These are phyloP conservation scores for Neospermospora avenae DNA, from an alignment of 2,329 filamentous ascomycete species.

Conservation along the genomic window DNA sequence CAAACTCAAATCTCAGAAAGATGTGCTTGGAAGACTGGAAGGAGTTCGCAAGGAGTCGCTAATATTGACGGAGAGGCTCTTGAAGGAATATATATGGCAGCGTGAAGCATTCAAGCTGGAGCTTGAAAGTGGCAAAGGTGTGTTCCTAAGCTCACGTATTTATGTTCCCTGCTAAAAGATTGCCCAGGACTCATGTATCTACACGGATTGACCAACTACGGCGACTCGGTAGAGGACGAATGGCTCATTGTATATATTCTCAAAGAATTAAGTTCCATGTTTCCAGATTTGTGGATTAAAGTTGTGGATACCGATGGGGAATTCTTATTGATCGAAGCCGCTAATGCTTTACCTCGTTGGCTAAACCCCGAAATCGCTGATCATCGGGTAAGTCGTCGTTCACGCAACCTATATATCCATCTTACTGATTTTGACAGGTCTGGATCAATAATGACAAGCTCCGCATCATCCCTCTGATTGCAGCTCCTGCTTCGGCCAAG, in stretches of 20 bases:
- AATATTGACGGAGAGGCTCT: slow-evolving; percentile 57
- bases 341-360: slow-evolving; percentile 84
- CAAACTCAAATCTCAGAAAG: slow-evolving; percentile 48
- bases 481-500: slow-evolving; percentile 36
- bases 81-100: slow-evolving; percentile 95
- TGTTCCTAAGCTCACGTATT: slow-evolving; percentile 22
- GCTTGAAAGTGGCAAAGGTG: slow-evolving; percentile 58
- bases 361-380: slow-evolving; percentile 85
- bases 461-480: slow-evolving; percentile 62
- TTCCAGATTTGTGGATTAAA: slow-evolving; percentile 74
- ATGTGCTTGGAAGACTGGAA: slow-evolving; percentile 64
- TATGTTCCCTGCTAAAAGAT: slow-evolving; percentile 9
- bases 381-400: slow-evolving; percentile 55
- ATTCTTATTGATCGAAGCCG: slow-evolving; percentile 91
- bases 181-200: slow-evolving; percentile 56
- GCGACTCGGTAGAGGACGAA: slow-evolving; percentile 94
- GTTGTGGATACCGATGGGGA: slow-evolving; percentile 89
- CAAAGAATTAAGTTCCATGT: slow-evolving; percentile 71
- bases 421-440: slow-evolving; percentile 45
- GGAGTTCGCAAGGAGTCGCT: slow-evolving; percentile 66
- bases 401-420: background rate
- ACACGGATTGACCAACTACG: slow-evolving; percentile 77
- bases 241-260: slow-evolving; percentile 94
- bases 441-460: slow-evolving; percentile 83
- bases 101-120: slow-evolving; percentile 68